Base-by-base conservation (phyloP, 352 stramenopile species). In the Globisporangium nagaii region DNA sequence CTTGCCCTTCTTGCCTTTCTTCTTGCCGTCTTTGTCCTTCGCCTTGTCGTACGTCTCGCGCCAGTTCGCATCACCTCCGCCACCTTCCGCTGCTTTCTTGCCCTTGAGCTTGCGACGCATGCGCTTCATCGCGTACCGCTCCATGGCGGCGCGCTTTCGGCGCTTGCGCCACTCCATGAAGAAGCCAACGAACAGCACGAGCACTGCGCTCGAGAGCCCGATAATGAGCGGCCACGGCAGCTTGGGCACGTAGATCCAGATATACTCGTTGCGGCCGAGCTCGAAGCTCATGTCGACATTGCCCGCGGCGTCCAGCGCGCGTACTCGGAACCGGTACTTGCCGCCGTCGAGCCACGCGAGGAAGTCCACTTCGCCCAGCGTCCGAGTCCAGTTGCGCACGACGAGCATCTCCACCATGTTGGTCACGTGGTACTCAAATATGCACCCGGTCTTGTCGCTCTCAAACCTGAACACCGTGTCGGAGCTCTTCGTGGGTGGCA, bases 61-160 rank as follows among this genome's bases (percentile, higher is more conserved):
- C 83, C 84, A 94, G 63, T 95, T 83, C 0, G 68, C 74, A 25
- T 90, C 83, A 1, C 66, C 68, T 13, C 79, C 58, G 17, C 58
- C 57, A 13, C 62, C 53, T 3, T 74, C 51, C 3, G 13, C n/a
- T n/a, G n/a, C 53, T 73, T 90, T 85, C 36, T 79, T 86, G 58
- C 77, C 84, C 61, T 97, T 97, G 60, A 98, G 88, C 59, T 98
- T 98, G 44, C 93, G 71, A 4, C 90, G 75, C 81, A 98, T 95
- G 46, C 93, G 85, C 63, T 98, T 96, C 72, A 98, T 95, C 4
- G 90, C 88, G 60, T 98, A 98, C n/a, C 87, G 82, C 58, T 98
- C 86, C 70, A 98, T 92, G 19, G 88, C 90, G 19, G 76, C 74
- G 43, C 87, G 92, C 65, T 92, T 95, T 46, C 94, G 88, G 3